A percentile compares a stretch with the other conserved stretches of the same genome.
Evolutionary conservation across 331 rosid species (phyloP).

Genomic region (Prunus yedoensis): DNA sequence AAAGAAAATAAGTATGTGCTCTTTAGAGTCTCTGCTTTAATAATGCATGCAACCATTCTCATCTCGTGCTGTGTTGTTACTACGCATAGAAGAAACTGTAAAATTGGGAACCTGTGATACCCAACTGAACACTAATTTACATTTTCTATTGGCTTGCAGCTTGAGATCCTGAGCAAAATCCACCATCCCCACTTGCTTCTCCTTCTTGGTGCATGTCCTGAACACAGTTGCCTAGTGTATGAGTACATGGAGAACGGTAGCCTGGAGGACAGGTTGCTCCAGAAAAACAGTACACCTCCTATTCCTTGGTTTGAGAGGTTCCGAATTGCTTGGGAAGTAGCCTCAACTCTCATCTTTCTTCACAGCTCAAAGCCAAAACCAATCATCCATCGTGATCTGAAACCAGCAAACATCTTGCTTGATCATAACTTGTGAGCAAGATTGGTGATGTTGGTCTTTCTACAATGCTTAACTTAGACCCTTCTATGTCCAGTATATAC

Average conservation of each 20-base stretch:
- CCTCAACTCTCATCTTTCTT: slow-evolving; percentile 86
- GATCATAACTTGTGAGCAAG: slow-evolving; percentile 80
- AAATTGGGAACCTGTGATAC: no score
- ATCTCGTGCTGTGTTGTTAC: not conserved
- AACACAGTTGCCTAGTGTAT: slow-evolving; percentile 79
- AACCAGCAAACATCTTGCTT: slow-evolving; percentile 93
- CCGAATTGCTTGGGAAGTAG: slow-evolving; percentile 93
- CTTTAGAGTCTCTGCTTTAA: no score
- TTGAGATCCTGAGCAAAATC: slow-evolving; percentile 77
- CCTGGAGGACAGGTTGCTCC: slow-evolving; percentile 73
- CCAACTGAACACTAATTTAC: not conserved
- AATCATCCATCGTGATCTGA: slow-evolving; percentile 89
- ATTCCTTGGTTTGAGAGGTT: slow-evolving; percentile 90
- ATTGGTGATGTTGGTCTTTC: slow-evolving; percentile 93
- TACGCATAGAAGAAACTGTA: not conserved
- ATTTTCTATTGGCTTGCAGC: slow-evolving; percentile 41
- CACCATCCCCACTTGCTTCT: slow-evolving; percentile 92
- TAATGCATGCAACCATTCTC: no score
- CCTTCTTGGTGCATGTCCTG: slow-evolving; percentile 87
- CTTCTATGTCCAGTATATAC: slow-evolving; percentile 41
- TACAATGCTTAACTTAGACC: slow-evolving; percentile 57
- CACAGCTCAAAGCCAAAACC: slow-evolving; percentile 83
- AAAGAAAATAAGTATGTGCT: no score
- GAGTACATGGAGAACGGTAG: slow-evolving; percentile 95
- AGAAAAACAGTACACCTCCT: slow-evolving; percentile 47